Evolutionary conservation across 1,139 yeast species (phyloP).

Genomic region (Sugiyamaella xylanicola): DNA sequence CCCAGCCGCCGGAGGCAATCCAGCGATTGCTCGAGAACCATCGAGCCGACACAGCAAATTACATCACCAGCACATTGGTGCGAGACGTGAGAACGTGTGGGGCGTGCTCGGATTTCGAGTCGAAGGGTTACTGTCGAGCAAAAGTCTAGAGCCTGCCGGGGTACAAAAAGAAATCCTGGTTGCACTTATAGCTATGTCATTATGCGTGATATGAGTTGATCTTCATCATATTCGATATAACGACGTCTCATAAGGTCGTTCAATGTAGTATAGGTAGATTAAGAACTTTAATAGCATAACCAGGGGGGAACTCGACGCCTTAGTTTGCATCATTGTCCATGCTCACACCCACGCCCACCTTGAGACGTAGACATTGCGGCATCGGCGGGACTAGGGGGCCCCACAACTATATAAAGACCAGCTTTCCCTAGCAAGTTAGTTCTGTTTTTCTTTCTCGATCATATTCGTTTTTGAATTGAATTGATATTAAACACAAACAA

Average conservation of each 20-base stretch:
- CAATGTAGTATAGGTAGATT: not conserved
- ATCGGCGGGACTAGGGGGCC: not conserved
- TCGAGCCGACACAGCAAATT: not conserved
- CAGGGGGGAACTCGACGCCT: conserved; percentile 3
- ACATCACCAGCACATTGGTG: not conserved
- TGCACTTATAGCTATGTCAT: conserved; percentile 7
- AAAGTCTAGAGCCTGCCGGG: not conserved
- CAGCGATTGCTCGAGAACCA: too few species aligned
- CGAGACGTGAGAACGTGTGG: not conserved
- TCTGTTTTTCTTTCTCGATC: conserved; percentile 6
- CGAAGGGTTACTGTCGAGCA: too few species aligned
- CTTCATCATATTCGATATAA: conserved; percentile 5
- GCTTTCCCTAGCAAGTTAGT: not conserved
- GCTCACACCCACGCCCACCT: not conserved
- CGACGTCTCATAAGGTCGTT: not conserved
- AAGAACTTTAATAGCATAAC: conserved; percentile 5
- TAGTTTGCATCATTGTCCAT: not conserved
- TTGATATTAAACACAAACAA: not conserved
- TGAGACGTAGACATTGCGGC: not conserved
- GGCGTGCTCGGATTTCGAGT: not conserved
- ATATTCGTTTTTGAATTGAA: not conserved
- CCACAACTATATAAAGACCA: conserved; percentile 15
- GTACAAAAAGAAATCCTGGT: conserved; percentile 8
- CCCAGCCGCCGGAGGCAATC: not conserved
- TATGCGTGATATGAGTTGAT: conserved; percentile 16